Evolutionary conservation across 1,284 basidiomycete species (phyloP), one percentile per base, ranked within the genome.

Genomic region (Ganoderma meredithae): DNA sequence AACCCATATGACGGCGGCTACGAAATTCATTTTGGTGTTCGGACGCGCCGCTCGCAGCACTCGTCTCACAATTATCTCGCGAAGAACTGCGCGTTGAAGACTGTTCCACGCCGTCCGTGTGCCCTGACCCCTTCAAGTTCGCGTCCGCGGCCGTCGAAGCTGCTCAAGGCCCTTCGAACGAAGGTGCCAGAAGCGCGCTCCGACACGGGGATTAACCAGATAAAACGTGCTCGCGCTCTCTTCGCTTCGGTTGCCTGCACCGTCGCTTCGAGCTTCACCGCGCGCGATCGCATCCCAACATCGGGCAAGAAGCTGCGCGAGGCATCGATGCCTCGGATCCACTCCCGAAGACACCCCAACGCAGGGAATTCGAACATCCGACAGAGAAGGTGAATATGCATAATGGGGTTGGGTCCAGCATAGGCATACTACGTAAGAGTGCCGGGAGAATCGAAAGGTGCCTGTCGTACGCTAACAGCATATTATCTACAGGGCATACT

Each of bases 341-440:
- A 8, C 9, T 39, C 10, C 6, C 36, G 36, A 39, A 39, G 36
- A 39, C 31, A 10, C 36, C 10, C 36, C 10, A 39, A 39, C 36
- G 31, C 31, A 31, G 31, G 31, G 31, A n/a, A n/a, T n/a, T n/a
- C n/a, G 31, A 31, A 31, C 31, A 31, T 39, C 10, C 8, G 36
- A 39, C 36, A 39, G 36, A 39, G 36, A 39, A 39, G 36, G 36
- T 39, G 36, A 8, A 39, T 44, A 61, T 17, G 7, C 36, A 63
- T 27, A 31, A 15, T 27, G 22, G 52, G 8, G 52, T 27, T 15
- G 15, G 15, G 27, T 31, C 27, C 17, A 27, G 25, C 62, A 64
- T 64, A 44, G 19, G 53, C 41, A 64, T 63, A 63, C 5, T 63
- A 63, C 5, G 53, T 64, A 43, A 41, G 25, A 10, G 15, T 13